Conservation (phyloP, 164 flowering plant species). For the Brasenia schreberi region DNA sequence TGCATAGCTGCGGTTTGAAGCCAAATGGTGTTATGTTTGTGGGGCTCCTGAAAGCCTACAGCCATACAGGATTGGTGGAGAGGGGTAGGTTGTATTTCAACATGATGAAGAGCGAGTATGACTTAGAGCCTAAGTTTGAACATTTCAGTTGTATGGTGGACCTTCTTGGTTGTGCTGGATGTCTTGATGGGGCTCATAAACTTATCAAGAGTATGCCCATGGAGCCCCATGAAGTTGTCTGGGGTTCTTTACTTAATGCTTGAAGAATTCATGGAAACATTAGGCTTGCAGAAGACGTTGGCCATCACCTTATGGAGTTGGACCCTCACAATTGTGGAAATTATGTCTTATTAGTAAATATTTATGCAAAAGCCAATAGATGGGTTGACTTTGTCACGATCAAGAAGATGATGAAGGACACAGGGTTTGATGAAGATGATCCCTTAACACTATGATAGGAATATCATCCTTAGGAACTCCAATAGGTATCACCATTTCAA, state of each 20-base stretch:
- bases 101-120: neutral
- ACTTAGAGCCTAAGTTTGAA: constrained; percentile 9
- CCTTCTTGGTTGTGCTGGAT: constrained; percentile 8
- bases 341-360: constrained; percentile 12
- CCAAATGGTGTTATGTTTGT: constrained; percentile 9
- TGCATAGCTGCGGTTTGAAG: constrained; percentile 7
- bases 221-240: constrained; percentile 5
- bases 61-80: constrained; percentile 9
- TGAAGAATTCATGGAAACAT: constrained; percentile 8
- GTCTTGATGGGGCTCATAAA: constrained; percentile 3
- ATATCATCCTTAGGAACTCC: too few species aligned
- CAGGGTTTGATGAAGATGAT: too few species aligned
- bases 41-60: constrained; percentile 7
- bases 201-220: constrained; percentile 5
- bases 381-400: constrained; percentile 12
- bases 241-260: constrained; percentile 8
- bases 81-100: constrained; percentile 5
- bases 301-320: constrained; percentile 11
- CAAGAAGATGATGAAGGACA: constrained; percentile 10
- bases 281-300: constrained; percentile 14
- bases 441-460: too few species aligned
- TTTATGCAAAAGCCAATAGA: constrained; percentile 8
- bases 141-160: constrained; percentile 13
- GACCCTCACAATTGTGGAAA: constrained; percentile 15
- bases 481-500: too few species aligned